phyloP scores from a whole-genome alignment of 768 basidiomycete species.

The Russula lepida region DNA sequence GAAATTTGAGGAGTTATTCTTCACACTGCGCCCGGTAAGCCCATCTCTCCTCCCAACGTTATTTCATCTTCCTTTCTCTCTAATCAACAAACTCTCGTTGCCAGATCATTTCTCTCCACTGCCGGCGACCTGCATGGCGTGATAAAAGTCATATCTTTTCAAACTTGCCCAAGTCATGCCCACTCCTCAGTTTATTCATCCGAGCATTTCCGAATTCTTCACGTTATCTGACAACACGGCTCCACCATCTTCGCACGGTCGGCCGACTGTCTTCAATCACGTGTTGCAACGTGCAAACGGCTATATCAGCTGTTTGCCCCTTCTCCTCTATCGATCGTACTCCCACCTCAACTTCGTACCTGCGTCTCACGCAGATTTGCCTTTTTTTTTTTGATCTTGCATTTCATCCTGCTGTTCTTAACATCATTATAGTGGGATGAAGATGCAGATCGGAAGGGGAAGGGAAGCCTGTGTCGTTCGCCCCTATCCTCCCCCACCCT shows the following conservation, averaged over 20 bases:
- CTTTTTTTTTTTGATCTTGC: background rate
- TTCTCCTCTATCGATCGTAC: background rate
- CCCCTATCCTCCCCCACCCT: background rate
- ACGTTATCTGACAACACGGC: background rate
- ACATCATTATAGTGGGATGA: background rate
- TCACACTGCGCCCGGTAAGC: background rate
- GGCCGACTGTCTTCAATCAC: background rate
- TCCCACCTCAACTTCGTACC: background rate
- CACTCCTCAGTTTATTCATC: background rate
- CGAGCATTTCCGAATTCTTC: background rate
- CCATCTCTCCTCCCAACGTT: background rate
- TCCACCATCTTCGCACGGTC: background rate
- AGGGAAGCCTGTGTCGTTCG: background rate
- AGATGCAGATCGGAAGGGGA: background rate
- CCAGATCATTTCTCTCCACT: background rate
- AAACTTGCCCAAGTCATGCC: background rate
- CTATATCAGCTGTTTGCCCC: background rate
- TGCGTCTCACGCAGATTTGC: background rate
- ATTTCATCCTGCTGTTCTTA: background rate
- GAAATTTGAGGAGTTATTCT: background rate
- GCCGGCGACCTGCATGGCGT: background rate
- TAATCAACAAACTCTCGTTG: background rate
- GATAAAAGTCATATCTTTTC: background rate
- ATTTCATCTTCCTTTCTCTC: background rate
- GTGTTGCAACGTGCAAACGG: background rate